A percentile compares a stretch with the other conserved stretches of the same genome.
phyloP scores from a whole-genome alignment of 2,329 filamentous ascomycete genomes.

The Meredithiella fracta region DNA sequence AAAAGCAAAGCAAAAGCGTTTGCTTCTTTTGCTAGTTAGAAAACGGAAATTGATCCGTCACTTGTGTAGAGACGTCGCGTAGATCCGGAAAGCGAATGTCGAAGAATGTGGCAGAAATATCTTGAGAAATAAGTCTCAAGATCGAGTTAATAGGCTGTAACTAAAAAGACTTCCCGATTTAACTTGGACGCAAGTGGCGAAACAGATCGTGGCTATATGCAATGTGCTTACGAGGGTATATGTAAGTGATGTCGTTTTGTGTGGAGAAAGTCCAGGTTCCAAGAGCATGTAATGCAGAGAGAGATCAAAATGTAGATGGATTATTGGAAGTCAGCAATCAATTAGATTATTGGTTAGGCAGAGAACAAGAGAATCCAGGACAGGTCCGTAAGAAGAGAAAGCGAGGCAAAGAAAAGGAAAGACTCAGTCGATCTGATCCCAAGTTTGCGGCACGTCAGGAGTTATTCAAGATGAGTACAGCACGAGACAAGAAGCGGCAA shows the following conservation, averaged over 20 bases:
- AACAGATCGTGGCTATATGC: not conserved
- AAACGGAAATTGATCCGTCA: not conserved
- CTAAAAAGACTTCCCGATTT: not conserved
- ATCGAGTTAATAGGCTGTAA: not conserved
- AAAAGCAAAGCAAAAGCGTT: not conserved
- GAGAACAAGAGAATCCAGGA: conserved; percentile 4
- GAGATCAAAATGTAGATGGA: no score
- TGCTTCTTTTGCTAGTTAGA: not conserved
- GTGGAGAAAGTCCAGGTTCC: not conserved
- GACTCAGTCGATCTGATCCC: conserved; percentile 6
- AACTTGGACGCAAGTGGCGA: not conserved
- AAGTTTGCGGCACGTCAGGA: conserved; percentile 12
- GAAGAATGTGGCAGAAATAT: not conserved
- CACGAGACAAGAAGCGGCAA: not conserved
- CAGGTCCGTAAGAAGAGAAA: not conserved
- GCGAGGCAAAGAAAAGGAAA: conserved; percentile 8
- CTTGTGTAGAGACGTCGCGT: conserved; percentile 1
- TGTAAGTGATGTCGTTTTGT: not conserved
- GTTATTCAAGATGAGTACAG: conserved; percentile 8
- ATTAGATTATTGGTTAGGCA: not conserved
- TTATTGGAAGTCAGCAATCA: no score
- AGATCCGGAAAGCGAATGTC: not conserved
- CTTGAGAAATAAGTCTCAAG: not conserved
- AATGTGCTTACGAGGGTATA: not conserved
- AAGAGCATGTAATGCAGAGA: not conserved